A percentile compares a stretch with the other conserved stretches of the same genome.
Conservation (phyloP, 192 early-diverging fungal genomes). For the Irineochytrium annulatum region DNA sequence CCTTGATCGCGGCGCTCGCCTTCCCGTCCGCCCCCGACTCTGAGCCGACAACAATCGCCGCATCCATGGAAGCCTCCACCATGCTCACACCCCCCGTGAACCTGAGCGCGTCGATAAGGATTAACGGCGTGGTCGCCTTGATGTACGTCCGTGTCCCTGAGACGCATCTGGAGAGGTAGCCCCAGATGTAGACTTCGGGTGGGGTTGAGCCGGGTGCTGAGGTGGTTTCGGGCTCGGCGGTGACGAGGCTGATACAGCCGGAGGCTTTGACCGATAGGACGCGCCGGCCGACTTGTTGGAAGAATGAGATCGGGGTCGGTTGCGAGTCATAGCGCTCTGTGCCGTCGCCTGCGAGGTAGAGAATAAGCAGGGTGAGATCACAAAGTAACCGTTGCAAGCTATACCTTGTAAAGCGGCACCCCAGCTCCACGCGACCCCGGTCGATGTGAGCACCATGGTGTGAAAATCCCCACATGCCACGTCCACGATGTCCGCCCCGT, state of each 20-base stretch:
- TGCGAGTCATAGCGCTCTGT: constrained; percentile 34
- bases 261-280: constrained; percentile 11
- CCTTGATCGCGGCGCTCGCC: not conserved
- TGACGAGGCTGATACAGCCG: constrained; percentile 9
- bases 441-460: constrained; percentile 14
- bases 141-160: too few species aligned
- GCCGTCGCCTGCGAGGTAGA: constrained; percentile 13
- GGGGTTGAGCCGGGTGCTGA: not conserved
- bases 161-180: constrained; percentile 19
- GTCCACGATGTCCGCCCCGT: too few species aligned
- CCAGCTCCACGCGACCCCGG: constrained; percentile 29
- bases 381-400: not conserved
- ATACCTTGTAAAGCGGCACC: constrained; percentile 16
- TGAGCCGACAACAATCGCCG: not conserved
- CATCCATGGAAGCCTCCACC: not conserved
- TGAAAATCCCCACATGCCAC: constrained; percentile 32
- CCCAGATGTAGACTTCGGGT: constrained; percentile 35
- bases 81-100: not conserved
- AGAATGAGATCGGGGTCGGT: constrained; percentile 28
- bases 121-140: constrained; percentile 12
- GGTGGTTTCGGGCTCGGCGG: constrained; percentile 8
- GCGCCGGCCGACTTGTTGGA: constrained; percentile 12
- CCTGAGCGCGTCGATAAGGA: constrained; percentile 5
- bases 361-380: not conserved
- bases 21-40: not conserved